These are phyloP conservation scores for Aspergillus ostianus DNA, from an alignment of 495 filamentous ascomycete species.

Conservation along the genomic window DNA sequence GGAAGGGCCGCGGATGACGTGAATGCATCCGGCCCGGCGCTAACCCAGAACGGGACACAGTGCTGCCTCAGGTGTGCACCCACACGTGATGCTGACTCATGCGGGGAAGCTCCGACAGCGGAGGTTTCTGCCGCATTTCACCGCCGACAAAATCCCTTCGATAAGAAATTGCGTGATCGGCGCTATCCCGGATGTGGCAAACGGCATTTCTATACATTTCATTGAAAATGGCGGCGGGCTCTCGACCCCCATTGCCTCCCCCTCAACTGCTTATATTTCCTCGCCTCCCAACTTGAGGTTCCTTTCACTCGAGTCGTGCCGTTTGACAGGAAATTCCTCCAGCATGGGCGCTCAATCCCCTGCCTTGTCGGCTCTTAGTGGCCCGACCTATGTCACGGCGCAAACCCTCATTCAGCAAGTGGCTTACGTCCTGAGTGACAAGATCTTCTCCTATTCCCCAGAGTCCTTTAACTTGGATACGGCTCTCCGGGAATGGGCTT, in stretches of 20 bases:
- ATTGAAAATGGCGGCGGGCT: constrained; percentile 6
- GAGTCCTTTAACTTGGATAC: constrained; percentile 87
- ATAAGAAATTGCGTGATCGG: constrained; percentile 46
- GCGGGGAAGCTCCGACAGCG: constrained; percentile 22
- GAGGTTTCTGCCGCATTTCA: constrained; percentile 19
- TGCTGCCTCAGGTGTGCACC: constrained; percentile 19
- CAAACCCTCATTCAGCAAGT: constrained; percentile 95
- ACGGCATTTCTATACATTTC: constrained; percentile 31
- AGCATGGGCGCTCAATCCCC: constrained; percentile 38
- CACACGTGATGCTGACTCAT: constrained; percentile 17
- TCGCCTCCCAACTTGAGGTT: constrained; percentile 24
- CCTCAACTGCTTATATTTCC: constrained; percentile 17
- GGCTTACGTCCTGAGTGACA: constrained; percentile 88
- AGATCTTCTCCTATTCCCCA: constrained; percentile 94
- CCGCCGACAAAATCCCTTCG: constrained; percentile 26
- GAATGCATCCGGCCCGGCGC: not conserved
- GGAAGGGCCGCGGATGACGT: not conserved
- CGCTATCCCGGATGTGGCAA: constrained; percentile 38
- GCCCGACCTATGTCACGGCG: constrained; percentile 86
- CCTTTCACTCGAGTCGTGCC: constrained; percentile 27
- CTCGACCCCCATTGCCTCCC: constrained; percentile 20
- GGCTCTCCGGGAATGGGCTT: constrained; percentile 74
- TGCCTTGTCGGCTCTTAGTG: constrained; percentile 64
- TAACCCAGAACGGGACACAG: not conserved
- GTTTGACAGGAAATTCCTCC: constrained; percentile 33